These are phyloP conservation scores for Myotisia sp. DNA, from an alignment of 2,329 filamentous ascomycete genomes.

Conservation along the genomic window DNA sequence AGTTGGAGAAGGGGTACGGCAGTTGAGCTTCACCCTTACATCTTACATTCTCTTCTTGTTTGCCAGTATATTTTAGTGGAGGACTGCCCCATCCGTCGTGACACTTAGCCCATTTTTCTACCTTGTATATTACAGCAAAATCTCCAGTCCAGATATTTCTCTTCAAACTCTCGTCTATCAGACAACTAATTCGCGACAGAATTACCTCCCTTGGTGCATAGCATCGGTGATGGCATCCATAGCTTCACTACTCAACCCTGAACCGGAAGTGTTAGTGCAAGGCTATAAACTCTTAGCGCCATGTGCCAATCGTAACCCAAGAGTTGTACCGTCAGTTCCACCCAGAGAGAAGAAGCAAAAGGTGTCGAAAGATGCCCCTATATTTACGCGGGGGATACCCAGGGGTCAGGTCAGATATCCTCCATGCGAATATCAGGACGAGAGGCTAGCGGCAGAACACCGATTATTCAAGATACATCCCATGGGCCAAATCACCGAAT, in stretches of 20 bases:
- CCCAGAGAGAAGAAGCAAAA: conserved; percentile 36
- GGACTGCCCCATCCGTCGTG: conserved; percentile 4
- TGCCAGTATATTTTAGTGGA: conserved; percentile 4
- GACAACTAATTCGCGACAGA: neutral
- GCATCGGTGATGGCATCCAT: conserved; percentile 45
- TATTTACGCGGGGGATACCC: conserved; percentile 47
- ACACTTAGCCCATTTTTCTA: conserved; percentile 1
- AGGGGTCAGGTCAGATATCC: conserved; percentile 58
- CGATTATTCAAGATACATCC: conserved; percentile 52
- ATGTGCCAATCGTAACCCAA: conserved; percentile 32
- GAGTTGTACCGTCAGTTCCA: conserved; percentile 15
- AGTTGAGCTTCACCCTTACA: too few species aligned
- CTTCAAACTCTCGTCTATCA: neutral
- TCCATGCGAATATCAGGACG: conserved; percentile 55
- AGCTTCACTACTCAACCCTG: conserved; percentile 52
- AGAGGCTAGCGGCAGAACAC: conserved; percentile 44
- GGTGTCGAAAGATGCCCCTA: conserved; percentile 49
- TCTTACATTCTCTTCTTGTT: conserved; percentile 2
- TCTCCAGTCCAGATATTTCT: too few species aligned
- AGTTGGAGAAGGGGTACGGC: too few species aligned
- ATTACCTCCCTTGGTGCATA: neutral
- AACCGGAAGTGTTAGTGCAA: conserved; percentile 28
- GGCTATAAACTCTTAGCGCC: conserved; percentile 23
- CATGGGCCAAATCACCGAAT: conserved; percentile 44
- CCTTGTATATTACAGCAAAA: conserved; percentile 3